Percentiles rank a stretch among this genome's conserved stretches.
phyloP scores from a whole-genome alignment of 441 rosid genomes.

The Adansonia gregorii region DNA sequence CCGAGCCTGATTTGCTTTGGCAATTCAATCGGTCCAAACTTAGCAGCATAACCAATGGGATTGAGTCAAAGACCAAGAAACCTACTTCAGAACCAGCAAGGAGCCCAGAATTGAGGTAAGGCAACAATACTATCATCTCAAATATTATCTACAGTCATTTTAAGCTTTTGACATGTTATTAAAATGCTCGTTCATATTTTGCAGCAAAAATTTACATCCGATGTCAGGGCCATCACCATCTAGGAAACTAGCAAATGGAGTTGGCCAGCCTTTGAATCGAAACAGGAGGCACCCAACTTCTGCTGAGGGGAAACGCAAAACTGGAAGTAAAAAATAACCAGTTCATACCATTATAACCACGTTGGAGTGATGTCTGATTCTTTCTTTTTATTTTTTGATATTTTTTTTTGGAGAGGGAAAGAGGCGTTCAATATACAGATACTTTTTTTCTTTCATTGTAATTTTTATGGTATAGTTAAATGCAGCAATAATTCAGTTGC shows the following conservation, averaged over 20 bases:
- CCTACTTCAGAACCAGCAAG: conserved; percentile 51
- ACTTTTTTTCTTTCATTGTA: conserved; percentile 23
- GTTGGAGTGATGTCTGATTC: conserved; percentile 7
- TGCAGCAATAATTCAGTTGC: conserved; percentile 65
- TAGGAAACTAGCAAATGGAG: conserved; percentile 58
- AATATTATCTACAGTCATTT: background rate
- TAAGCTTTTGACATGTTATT: background rate
- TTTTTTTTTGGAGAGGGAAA: conserved; percentile 15
- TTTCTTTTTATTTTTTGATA: conserved; percentile 27
- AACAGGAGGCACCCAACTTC: conserved; percentile 54
- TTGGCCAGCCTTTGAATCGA: conserved; percentile 41
- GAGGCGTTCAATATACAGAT: conserved; percentile 23
- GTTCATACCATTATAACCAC: conserved; percentile 25
- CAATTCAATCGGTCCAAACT: conserved; percentile 75
- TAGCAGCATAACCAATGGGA: conserved; percentile 47
- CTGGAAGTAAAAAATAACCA: conserved; percentile 56
- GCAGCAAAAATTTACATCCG: conserved; percentile 55
- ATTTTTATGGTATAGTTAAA: conserved; percentile 39
- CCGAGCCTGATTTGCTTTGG: conserved; percentile 94
- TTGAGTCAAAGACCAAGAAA: conserved; percentile 55
- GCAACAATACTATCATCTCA: background rate
- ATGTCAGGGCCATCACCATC: conserved; percentile 67
- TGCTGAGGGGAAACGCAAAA: conserved; percentile 69
- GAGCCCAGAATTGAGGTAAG: conserved; percentile 64
- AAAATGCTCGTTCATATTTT: conserved; percentile 22